Conservation (phyloP, 2,329 filamentous ascomycete species). For the Colletotrichum ledebouriae region DNA sequence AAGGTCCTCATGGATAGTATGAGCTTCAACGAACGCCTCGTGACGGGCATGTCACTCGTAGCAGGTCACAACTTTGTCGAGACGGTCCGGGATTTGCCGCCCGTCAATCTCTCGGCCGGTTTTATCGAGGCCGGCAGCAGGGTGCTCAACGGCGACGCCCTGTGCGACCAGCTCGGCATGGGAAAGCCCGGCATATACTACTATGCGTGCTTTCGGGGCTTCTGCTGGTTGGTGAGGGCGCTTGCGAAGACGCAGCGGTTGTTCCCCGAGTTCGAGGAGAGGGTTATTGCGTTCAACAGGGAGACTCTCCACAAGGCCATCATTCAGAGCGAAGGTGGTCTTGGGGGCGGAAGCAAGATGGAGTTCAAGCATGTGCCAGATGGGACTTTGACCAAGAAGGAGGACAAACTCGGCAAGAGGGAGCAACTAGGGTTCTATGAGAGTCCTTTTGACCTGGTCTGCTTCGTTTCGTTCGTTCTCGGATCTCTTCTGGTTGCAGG, state of each 20-base stretch:
- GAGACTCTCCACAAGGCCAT: constrained; percentile 47
- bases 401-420: constrained; percentile 16
- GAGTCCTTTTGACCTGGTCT: constrained; percentile 47
- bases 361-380: constrained; percentile 52
- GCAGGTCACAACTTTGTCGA: constrained; percentile 56
- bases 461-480: constrained; percentile 45
- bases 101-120: constrained; percentile 51
- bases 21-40: constrained; percentile 50
- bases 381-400: constrained; percentile 37
- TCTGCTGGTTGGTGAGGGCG: constrained; percentile 50
- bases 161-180: constrained; percentile 53
- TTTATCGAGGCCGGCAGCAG: constrained; percentile 56
- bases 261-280: constrained; percentile 45
- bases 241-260: constrained; percentile 48
- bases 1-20: constrained; percentile 53
- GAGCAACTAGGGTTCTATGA: constrained; percentile 37
- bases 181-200: constrained; percentile 48
- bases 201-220: constrained; percentile 49
- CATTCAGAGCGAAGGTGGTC: constrained; percentile 47
- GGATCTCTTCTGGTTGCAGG: constrained; percentile 27
- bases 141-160: constrained; percentile 53
- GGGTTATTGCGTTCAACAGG: constrained; percentile 46
- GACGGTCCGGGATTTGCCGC: constrained; percentile 53
- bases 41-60: constrained; percentile 51
- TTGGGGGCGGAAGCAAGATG: constrained; percentile 49